A percentile compares a stretch with the other conserved stretches of the same genome.
Evolutionary conservation across 495 filamentous ascomycete species (phyloP).

Genomic region (Aspergillus indologenus): DNA sequence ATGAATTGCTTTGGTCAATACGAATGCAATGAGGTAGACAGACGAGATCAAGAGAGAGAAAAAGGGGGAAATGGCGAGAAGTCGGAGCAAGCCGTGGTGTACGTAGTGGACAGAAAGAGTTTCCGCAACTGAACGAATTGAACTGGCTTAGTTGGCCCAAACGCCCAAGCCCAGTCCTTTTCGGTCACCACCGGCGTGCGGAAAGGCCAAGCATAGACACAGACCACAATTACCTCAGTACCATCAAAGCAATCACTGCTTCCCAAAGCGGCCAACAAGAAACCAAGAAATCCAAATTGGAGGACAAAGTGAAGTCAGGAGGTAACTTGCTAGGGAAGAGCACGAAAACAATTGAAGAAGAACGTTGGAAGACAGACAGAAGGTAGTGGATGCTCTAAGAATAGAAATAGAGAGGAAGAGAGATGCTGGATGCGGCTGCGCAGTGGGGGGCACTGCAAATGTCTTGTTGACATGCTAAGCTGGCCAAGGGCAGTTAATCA

Average conservation of each 20-base stretch:
- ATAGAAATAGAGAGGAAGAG: slow-evolving; percentile 7
- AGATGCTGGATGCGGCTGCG: neutral
- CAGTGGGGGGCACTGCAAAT: too few species aligned
- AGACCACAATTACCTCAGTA: too few species aligned
- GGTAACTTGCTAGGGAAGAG: too few species aligned
- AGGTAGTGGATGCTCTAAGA: neutral
- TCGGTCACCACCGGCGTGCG: neutral
- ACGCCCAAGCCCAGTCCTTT: neutral
- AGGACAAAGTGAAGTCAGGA: too few species aligned
- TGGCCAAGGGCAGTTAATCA: too few species aligned
- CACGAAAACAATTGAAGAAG: too few species aligned
- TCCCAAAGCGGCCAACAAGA: too few species aligned
- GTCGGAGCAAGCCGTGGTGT: neutral
- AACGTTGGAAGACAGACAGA: too few species aligned
- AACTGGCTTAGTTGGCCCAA: slow-evolving; percentile 22
- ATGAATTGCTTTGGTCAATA: slow-evolving; percentile 6
- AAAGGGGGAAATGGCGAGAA: slow-evolving; percentile 17
- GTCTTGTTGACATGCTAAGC: too few species aligned
- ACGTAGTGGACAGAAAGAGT: slow-evolving; percentile 6
- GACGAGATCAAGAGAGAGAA: slow-evolving; percentile 1
- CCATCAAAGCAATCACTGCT: too few species aligned
- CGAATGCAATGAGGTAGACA: neutral
- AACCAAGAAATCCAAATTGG: too few species aligned
- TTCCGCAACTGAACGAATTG: slow-evolving; percentile 12
- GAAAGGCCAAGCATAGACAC: neutral